These are phyloP conservation scores for Hypoxylon sp. DNA, from an alignment of 2,329 filamentous ascomycete species.

Conservation along the genomic window DNA sequence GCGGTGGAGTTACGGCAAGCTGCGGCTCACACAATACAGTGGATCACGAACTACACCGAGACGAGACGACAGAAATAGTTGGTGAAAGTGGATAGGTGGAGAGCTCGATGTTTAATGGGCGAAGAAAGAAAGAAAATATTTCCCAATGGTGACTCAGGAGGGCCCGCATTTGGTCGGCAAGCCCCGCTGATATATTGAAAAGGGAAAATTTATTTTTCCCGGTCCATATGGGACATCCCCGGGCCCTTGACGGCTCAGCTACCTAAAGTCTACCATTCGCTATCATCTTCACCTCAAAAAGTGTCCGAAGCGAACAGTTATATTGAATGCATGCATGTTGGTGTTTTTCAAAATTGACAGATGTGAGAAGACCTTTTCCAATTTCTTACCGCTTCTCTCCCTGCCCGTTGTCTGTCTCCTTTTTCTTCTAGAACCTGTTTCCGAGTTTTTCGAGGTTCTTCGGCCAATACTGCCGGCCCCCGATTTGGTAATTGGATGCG, in stretches of 20 bases:
- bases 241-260: neutral
- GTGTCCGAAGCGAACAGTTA: neutral
- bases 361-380: neutral
- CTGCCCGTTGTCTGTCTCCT: neutral
- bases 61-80: constrained; percentile 27
- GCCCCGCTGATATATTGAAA: constrained; percentile 22
- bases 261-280: too few relatives aligned
- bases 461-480: constrained; percentile 23
- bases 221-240: constrained; percentile 1
- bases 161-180: constrained; percentile 17
- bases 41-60: constrained; percentile 24
- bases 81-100: constrained; percentile 28
- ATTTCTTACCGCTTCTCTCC: neutral
- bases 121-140: constrained; percentile 26
- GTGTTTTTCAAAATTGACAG: neutral
- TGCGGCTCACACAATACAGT: constrained; percentile 37
- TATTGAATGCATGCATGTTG: neutral
- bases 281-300: too few relatives aligned
- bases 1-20: constrained; percentile 44
- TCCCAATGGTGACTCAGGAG: constrained; percentile 23
- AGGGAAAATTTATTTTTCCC: constrained; percentile 30
- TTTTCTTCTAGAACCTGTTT: constrained; percentile 11
- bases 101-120: constrained; percentile 15
- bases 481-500: constrained; percentile 36
- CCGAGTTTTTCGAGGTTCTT: constrained; percentile 27